Evolutionary conservation across 2,329 filamentous ascomycete species (phyloP).

Genomic region (Nemania sp.): DNA sequence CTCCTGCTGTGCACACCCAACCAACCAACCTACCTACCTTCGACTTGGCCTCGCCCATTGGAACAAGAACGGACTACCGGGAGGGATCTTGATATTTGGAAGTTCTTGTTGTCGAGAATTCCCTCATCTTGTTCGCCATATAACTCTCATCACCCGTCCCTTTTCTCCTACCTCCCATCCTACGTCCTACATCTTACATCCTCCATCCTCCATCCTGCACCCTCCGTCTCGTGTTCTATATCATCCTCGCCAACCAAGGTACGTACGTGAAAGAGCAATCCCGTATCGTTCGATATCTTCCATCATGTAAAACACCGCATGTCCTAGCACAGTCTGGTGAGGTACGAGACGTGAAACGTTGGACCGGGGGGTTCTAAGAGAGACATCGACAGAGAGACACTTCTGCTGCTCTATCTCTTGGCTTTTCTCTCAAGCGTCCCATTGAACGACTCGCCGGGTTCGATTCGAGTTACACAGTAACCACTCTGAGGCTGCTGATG

Average conservation of each 20-base stretch:
- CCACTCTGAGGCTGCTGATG: background rate
- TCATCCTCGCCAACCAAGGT: constrained; percentile 1
- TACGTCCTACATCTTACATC: background rate
- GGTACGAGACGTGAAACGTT: background rate
- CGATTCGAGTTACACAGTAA: background rate
- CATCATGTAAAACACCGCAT: background rate
- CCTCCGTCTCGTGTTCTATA: no score
- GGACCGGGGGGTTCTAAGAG: background rate
- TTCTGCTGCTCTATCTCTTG: no score
- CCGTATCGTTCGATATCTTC: background rate
- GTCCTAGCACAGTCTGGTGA: background rate
- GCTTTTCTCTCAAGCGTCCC: no score
- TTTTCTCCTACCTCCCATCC: background rate
- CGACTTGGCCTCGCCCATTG: constrained; percentile 19
- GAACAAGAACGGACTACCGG: constrained; percentile 22
- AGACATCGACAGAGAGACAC: no score
- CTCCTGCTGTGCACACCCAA: background rate
- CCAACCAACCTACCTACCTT: background rate
- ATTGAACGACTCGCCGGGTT: no score
- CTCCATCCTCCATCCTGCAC: background rate
- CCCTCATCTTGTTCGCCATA: constrained; percentile 26
- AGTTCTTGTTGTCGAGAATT: constrained; percentile 31
- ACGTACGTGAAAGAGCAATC: constrained; percentile 22
- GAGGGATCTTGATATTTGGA: constrained; percentile 18
- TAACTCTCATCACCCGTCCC: background rate